Evolutionary conservation across 2,329 filamentous ascomycete genomes (phyloP), one percentile per base, ranked within the genome.

Genomic region (Hortaea werneckii): DNA sequence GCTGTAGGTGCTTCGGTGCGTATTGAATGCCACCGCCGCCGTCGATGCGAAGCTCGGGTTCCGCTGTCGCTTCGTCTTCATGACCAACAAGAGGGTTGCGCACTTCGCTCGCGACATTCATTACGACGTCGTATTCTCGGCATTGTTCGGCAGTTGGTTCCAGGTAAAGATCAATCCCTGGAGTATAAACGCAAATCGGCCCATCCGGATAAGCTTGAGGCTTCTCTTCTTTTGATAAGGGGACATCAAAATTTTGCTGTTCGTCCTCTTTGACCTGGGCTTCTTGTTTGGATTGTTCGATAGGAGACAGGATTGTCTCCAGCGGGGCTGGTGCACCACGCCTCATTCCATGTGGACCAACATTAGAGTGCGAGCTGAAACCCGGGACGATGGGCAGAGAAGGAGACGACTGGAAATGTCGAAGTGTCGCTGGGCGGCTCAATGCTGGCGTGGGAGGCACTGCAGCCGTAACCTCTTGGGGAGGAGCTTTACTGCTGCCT

Each of bases 101-200:
- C 2, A 92, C 86, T 65, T 94, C 86, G 47, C 83, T 81, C 1
- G 86, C 86, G 5, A 90, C 86, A 53, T 94, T 94, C 59, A 92
- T 80, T 12, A 94, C 80, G 2, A 90, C 82, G 55, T 92, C 87
- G 53, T 89, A 94, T 30, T 77, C 74, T 8, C 82, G 74, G 2
- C 85, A 85, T 61, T 89, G 83, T 37, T 88, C 82, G 0, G 81
- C 81, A 1, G 82, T 86, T 0, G 86, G 86, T 61, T 94, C 86
- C 35, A 86, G 71, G 58, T 89, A 94, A 0, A 92, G 73, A 59
- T 81, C 88, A 6, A 94, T 80, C 39, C 82, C 78, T 47, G 86
- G 82, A 44, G 80, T 80, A 54, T 90, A 89, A 42, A 94, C 89
- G 54, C 84, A 81, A 44, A 90, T 83, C 0, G 86, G 87, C 0